phyloP scores from a whole-genome alignment of 1,284 basidiomycete genomes.

The Rugiboletus extremiorientalis region DNA sequence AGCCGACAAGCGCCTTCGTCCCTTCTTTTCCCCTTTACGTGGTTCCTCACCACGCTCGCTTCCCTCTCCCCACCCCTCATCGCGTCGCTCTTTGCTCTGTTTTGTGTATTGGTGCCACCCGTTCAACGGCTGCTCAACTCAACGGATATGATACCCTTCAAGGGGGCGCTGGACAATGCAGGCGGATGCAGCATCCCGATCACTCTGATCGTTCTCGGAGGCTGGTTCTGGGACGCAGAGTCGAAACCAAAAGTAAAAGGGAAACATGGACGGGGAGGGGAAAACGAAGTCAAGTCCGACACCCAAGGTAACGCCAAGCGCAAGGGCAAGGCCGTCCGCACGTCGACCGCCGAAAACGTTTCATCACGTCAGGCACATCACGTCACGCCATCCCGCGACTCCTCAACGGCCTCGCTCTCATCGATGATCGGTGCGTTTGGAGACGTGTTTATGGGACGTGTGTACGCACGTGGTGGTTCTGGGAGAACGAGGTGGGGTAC shows the following conservation, averaged over 20 bases:
- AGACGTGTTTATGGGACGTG: slow-evolving; percentile 39
- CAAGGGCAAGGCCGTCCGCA: slow-evolving; percentile 12
- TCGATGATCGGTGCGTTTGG: slow-evolving; percentile 44
- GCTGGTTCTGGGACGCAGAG: slow-evolving; percentile 71
- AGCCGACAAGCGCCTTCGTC: background rate
- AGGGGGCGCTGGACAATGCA: slow-evolving; percentile 67
- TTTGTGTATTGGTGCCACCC: slow-evolving; percentile 79
- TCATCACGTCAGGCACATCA: background rate
- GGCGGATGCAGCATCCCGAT: slow-evolving; percentile 87
- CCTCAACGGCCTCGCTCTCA: slow-evolving; percentile 25
- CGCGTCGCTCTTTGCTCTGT: slow-evolving; percentile 75
- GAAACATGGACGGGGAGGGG: background rate
- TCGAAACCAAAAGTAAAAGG: slow-evolving; percentile 12
- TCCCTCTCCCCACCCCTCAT: slow-evolving; percentile 57
- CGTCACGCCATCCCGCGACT: slow-evolving; percentile 7
- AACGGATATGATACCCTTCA: slow-evolving; percentile 63
- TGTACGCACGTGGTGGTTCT: slow-evolving; percentile 1
- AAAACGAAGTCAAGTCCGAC: background rate
- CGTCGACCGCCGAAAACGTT: background rate
- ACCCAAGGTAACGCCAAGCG: background rate
- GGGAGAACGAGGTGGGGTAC: background rate
- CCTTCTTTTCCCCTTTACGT: background rate
- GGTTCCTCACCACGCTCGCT: background rate
- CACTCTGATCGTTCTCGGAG: slow-evolving; percentile 89
- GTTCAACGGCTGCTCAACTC: slow-evolving; percentile 67